Conservation (phyloP, 495 filamentous ascomycete genomes). For the Penicillium herquei region DNA sequence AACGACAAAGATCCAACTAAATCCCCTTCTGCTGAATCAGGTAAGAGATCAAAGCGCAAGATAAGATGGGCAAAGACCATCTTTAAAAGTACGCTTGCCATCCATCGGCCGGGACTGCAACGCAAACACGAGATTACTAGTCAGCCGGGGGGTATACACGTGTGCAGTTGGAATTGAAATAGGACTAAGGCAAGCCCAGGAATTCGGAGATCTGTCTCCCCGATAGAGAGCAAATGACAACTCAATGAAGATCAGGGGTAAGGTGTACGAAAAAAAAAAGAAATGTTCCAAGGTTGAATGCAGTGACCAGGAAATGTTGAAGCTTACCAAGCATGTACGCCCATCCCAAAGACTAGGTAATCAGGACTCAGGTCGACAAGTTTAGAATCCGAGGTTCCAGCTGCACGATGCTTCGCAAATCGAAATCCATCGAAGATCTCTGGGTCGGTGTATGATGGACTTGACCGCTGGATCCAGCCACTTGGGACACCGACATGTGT, state of each 20-base stretch:
- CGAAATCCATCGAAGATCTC: conserved; percentile 30
- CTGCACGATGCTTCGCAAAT: conserved; percentile 22
- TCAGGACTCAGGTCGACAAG: conserved; percentile 25
- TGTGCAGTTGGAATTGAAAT: conserved; percentile 18
- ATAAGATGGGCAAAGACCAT: conserved; percentile 49
- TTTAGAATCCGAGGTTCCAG: conserved; percentile 12
- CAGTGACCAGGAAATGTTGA: neutral
- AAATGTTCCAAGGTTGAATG: too few relatives aligned
- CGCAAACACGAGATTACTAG: conserved; percentile 5
- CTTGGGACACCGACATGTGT: conserved; percentile 26
- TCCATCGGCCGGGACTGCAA: conserved; percentile 53
- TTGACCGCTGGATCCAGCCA: conserved; percentile 21
- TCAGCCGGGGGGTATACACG: conserved; percentile 12
- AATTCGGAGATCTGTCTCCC: neutral
- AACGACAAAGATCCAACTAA: conserved; percentile 24
- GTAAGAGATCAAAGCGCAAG: conserved; percentile 46
- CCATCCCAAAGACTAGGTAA: conserved; percentile 31
- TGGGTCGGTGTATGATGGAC: conserved; percentile 15
- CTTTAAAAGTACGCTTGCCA: conserved; percentile 55
- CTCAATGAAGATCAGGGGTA: neutral
- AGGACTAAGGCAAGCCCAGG: neutral
- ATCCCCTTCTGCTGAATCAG: conserved; percentile 4
- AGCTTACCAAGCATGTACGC: conserved; percentile 25
- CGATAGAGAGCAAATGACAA: neutral
- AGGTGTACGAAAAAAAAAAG: neutral